Conservation (phyloP, 2,329 filamentous ascomycete species). For the Phyllosticta capitalensis region DNA sequence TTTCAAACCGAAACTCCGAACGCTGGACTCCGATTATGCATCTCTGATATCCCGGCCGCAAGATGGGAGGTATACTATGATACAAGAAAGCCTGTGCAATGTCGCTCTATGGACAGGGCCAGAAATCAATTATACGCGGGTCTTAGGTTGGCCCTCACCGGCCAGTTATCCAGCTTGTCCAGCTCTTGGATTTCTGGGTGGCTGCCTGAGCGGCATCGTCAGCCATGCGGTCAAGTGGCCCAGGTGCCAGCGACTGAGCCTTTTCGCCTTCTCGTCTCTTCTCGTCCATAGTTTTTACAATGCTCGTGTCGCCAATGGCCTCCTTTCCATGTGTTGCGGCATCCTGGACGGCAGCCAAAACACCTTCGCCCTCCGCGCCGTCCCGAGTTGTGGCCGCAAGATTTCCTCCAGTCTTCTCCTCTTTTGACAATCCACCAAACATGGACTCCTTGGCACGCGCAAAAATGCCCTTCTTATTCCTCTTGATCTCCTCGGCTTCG, state of each 20-base stretch:
- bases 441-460: constrained; percentile 23
- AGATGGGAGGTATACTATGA: constrained; percentile 9
- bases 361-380: not conserved
- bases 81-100: constrained; percentile 2
- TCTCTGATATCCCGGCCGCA: constrained; percentile 7
- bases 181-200: constrained; percentile 32
- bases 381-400: constrained; percentile 17
- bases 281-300: constrained; percentile 25
- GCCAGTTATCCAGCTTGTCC: constrained; percentile 36
- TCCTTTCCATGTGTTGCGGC: not conserved
- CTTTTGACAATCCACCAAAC: constrained; percentile 24
- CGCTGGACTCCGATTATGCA: constrained; percentile 9
- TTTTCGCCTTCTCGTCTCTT: constrained; percentile 20
- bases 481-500: constrained; percentile 38
- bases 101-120: not conserved
- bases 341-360: constrained; percentile 1
- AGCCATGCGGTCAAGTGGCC: constrained; percentile 38
- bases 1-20: constrained; percentile 9
- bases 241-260: constrained; percentile 32
- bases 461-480: constrained; percentile 27
- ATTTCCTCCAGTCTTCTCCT: constrained; percentile 29
- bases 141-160: constrained; percentile 22
- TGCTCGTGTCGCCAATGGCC: constrained; percentile 15
- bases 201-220: constrained; percentile 29
- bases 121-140: constrained; percentile 1